Percentiles rank a stretch among this genome's conserved stretches.
Evolutionary conservation across 148 eudicot species (phyloP).

Genomic region (Vaccinium corymbosum): DNA sequence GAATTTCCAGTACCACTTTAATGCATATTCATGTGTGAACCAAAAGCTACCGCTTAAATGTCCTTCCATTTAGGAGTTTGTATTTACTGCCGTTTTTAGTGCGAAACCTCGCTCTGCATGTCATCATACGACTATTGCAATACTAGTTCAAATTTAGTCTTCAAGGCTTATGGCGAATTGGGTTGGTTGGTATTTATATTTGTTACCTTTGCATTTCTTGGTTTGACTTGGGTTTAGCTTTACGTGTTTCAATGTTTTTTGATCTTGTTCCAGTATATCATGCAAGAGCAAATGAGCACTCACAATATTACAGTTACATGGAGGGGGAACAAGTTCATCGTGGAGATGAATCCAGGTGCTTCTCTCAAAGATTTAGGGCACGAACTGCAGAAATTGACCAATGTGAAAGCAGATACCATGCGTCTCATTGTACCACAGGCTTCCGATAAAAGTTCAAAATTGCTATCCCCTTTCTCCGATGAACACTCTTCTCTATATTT

Average conservation of each 20-base stretch:
- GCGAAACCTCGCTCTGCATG: not conserved
- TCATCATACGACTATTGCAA: not conserved
- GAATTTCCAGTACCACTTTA: not conserved
- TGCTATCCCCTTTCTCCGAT: constrained; percentile 66
- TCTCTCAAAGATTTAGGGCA: constrained; percentile 63
- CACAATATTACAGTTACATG: constrained; percentile 45
- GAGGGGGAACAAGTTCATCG: constrained; percentile 60
- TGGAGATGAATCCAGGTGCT: constrained; percentile 48
- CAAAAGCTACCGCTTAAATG: not conserved
- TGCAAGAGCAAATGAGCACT: constrained; percentile 41
- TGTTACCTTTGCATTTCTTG: not conserved
- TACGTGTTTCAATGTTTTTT: not conserved
- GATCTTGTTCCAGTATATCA: constrained; percentile 36
- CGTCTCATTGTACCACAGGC: constrained; percentile 62
- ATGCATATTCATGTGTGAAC: not conserved
- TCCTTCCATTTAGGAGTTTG: not conserved
- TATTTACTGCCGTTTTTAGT: not conserved
- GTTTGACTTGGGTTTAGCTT: not conserved
- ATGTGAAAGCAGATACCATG: constrained; percentile 66
- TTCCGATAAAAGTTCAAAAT: constrained; percentile 40
- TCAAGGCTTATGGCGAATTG: not conserved
- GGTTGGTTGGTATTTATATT: not conserved
- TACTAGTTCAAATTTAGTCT: not conserved
- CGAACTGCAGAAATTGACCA: constrained; percentile 57
- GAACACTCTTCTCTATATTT: constrained; percentile 55